Evolutionary conservation across 352 stramenopile genomes (phyloP), one percentile per base, ranked within the genome.

Genomic region (Elongisporangium undulatum): DNA sequence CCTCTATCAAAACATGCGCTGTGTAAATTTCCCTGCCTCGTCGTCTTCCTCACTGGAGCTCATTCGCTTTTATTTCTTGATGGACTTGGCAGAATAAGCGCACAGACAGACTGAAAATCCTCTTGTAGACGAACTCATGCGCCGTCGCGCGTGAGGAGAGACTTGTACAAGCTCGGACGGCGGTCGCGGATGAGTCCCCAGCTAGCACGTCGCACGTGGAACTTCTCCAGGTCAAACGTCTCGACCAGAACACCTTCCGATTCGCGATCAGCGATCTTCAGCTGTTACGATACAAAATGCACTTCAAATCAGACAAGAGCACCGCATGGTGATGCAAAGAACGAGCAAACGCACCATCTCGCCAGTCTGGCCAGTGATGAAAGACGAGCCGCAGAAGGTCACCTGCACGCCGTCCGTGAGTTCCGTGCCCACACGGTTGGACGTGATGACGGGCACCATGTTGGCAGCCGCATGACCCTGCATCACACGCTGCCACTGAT

Each of bases 401-500:
- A 97, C 83, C 15, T 86, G 83, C 29, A 90, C 77, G 29, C 83
- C 79, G 49, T 97, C 76, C 45, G 88, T 72, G 9, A 94, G 59
- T 63, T 97, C 90, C 8, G 71, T 65, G 39, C 89, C 91, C 10
- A 97, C 86, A 57, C 91, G 89, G 69, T 97, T 97, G 26, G 87
- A 97, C 50, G 85, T 92, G 29, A 97, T 81, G 45, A 97, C 79
- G 6, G 91, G 91, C 55, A 96, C 73, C 82, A 97, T 95, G 66
- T 88, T 97, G 22, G 87, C 82, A 4, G 79, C 89, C 21, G 89
- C 76, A 66, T 97, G 91, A 52, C 91, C 91, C 63, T 97, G 87
- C 90, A 97, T 97, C 58, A 90, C 86, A 49, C 90, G 86, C 67
- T 95, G 89, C 91, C 91, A 97, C 59, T 97, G 91, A 54, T 91